These are phyloP conservation scores for Beta vulgaris DNA, from an alignment of 148 eudicot genomes.

Conservation along the genomic window DNA sequence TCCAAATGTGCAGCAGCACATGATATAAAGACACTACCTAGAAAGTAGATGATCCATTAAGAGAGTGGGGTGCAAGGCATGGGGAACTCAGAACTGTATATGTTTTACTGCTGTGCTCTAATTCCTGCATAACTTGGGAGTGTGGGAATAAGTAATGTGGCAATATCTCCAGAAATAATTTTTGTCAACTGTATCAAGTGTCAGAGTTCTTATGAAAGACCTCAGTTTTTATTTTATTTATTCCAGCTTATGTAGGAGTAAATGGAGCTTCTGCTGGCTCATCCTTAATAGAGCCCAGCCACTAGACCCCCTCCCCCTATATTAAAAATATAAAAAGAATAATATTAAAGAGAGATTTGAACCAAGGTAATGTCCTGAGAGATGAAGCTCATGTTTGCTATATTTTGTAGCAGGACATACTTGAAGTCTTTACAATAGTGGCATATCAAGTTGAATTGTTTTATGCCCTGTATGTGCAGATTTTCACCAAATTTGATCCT, in stretches of 20 bases:
- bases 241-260: no score
- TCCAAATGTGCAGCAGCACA: neutral
- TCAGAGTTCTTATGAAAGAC: no score
- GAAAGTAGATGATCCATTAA: neutral
- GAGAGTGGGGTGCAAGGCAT: neutral
- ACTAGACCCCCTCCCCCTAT: no score
- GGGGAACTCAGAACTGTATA: neutral
- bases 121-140: no score
- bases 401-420: neutral
- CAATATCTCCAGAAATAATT: no score
- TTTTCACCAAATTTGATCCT: constrained; percentile 84
- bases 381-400: neutral
- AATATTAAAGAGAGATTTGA: no score
- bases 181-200: no score
- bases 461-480: constrained; percentile 42
- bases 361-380: neutral
- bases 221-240: no score
- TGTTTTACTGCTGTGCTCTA: no score
- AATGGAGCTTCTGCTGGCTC: neutral
- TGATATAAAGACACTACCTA: neutral
- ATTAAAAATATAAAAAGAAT: no score
- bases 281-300: neutral
- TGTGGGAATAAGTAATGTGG: no score
- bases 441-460: constrained; percentile 10
- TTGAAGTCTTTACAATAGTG: neutral